Evolutionary conservation across 768 basidiomycete genomes (phyloP).

Genomic region (Boletus coccyginus): DNA sequence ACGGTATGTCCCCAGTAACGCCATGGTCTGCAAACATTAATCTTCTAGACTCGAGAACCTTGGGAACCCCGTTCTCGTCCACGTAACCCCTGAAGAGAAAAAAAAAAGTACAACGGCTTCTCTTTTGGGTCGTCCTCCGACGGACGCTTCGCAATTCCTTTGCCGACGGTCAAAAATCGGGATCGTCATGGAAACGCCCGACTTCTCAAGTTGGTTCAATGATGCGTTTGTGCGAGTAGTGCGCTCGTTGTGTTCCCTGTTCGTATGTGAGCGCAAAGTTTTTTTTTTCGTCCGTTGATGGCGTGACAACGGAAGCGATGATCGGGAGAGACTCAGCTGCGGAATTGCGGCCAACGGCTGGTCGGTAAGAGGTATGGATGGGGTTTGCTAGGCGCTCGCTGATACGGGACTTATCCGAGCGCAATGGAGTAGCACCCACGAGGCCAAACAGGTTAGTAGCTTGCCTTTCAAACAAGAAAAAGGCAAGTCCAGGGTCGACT

Average conservation of each 20-base stretch:
- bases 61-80: neutral
- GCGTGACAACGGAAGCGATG: neutral
- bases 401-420: too few species aligned
- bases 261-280: too few species aligned
- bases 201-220: neutral
- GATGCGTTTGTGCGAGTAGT: neutral
- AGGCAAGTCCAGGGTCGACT: neutral
- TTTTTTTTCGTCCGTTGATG: neutral
- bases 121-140: neutral
- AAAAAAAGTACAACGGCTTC: neutral
- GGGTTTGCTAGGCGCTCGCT: constrained; percentile 1
- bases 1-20: neutral
- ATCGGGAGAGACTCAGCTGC: neutral
- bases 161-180: neutral
- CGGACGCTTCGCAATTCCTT: neutral
- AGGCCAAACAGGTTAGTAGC: too few species aligned
- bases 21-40: neutral
- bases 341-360: neutral
- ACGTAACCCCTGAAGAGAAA: neutral
- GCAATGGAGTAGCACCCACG: too few species aligned
- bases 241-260: too few species aligned
- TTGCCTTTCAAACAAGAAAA: too few species aligned
- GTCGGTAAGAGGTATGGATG: neutral
- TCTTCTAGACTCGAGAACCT: neutral
- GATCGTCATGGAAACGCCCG: neutral